These are phyloP conservation scores for Fraxinus americana DNA, from an alignment of 257 asterid genomes.

Conservation along the genomic window DNA sequence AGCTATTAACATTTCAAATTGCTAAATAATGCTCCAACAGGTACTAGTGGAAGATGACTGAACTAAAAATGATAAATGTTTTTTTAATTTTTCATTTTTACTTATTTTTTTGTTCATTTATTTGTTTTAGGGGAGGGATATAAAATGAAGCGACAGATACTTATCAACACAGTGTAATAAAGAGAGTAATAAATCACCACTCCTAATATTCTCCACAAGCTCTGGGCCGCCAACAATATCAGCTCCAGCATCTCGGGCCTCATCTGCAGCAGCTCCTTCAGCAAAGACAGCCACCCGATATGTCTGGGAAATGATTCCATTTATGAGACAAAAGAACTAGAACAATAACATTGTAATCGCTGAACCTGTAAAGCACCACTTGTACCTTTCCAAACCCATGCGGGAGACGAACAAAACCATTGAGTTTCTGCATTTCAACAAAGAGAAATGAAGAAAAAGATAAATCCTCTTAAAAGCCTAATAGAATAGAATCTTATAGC, in stretches of 20 bases:
- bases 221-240: slow-evolving; percentile 90
- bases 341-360: slow-evolving; percentile 17
- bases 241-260: slow-evolving; percentile 95
- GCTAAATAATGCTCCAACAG: background rate
- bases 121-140: too few species aligned
- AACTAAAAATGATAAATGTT: too few species aligned
- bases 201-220: slow-evolving; percentile 68
- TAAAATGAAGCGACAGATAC: background rate
- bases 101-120: background rate
- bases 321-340: slow-evolving; percentile 30
- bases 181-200: slow-evolving; percentile 46
- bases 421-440: slow-evolving; percentile 72
- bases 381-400: slow-evolving; percentile 93
- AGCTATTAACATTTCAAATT: too few species aligned
- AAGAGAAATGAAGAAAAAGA: slow-evolving; percentile 13
- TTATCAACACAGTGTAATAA: slow-evolving; percentile 12
- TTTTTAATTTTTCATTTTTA: too few species aligned
- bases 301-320: slow-evolving; percentile 47
- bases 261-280: slow-evolving; percentile 96
- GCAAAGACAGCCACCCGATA: slow-evolving; percentile 89
- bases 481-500: background rate
- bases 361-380: slow-evolving; percentile 12
- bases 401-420: slow-evolving; percentile 78
- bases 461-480: background rate
- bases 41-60: background rate